Evolutionary conservation across 805 yeast genomes (phyloP).

Genomic region (Candida bentonensis): DNA sequence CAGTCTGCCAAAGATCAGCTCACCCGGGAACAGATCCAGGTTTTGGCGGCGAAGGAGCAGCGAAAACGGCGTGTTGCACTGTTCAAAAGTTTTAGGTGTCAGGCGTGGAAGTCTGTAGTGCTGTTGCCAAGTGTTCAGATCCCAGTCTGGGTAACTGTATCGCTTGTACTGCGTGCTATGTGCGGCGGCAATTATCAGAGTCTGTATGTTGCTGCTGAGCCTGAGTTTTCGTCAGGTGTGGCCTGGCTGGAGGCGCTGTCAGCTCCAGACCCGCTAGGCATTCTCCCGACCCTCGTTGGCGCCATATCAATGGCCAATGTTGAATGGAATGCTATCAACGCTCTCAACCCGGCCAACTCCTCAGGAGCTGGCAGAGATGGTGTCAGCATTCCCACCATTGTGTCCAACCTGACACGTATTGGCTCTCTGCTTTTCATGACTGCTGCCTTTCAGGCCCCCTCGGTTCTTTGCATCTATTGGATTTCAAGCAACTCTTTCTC

Average conservation of each 20-base stretch:
- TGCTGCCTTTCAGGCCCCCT: constrained; percentile 72
- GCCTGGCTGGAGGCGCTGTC: constrained; percentile 51
- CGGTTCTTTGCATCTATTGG: constrained; percentile 80
- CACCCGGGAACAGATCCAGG: constrained; percentile 63
- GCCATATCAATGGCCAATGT: constrained; percentile 57
- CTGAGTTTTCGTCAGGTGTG: constrained; percentile 33
- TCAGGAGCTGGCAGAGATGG: constrained; percentile 19
- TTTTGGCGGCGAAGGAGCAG: constrained; percentile 65
- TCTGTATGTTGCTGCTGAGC: constrained; percentile 21
- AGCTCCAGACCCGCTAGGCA: constrained; percentile 42
- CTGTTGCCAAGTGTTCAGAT: constrained; percentile 64
- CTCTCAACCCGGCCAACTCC: constrained; percentile 18
- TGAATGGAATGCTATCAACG: constrained; percentile 66
- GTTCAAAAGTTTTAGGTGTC: constrained; percentile 55
- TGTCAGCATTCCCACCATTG: constrained; percentile 16
- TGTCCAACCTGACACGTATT: constrained; percentile 58
- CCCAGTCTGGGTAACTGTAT: constrained; percentile 75
- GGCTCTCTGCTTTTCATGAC: constrained; percentile 74
- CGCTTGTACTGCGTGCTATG: constrained; percentile 58
- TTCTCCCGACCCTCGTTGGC: constrained; percentile 63
- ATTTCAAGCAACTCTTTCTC: constrained; percentile 71
- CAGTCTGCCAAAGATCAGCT: constrained; percentile 28
- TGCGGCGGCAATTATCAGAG: constrained; percentile 36
- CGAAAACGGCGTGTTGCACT: constrained; percentile 57
- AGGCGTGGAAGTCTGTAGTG: constrained; percentile 64